Conservation (phyloP, 2,329 filamentous ascomycete species). For the Claviceps humidiphila region DNA sequence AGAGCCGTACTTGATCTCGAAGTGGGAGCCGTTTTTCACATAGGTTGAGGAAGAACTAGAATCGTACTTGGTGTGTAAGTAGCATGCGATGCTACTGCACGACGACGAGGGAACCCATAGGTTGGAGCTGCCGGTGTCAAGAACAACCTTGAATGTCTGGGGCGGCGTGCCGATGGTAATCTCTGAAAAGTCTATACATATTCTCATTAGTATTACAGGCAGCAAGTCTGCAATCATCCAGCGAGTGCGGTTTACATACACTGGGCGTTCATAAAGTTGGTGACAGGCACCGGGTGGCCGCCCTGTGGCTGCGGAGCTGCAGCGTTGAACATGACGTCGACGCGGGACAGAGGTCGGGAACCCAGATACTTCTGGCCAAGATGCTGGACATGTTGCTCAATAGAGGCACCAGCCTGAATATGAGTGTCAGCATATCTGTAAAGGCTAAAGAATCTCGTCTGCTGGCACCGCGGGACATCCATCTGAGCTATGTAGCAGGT, state of each 20-base stretch:
- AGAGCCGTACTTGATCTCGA: constrained; percentile 91
- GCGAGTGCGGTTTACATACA: constrained; percentile 46
- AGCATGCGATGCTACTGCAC: constrained; percentile 95
- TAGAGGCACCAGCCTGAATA: constrained; percentile 56
- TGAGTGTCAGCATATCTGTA: constrained; percentile 2
- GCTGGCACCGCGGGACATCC: neutral
- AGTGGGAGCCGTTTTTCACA: constrained; percentile 84
- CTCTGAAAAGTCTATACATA: constrained; percentile 74
- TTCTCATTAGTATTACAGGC: neutral
- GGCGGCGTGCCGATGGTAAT: constrained; percentile 85
- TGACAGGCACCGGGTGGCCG: constrained; percentile 74
- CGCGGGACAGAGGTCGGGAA: constrained; percentile 49
- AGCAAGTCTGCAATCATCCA: neutral
- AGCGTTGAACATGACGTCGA: constrained; percentile 69
- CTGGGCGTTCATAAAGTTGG: constrained; percentile 97
- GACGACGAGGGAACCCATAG: constrained; percentile 89
- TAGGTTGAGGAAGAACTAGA: constrained; percentile 78
- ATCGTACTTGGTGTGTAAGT: constrained; percentile 94
- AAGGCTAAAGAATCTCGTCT: neutral
- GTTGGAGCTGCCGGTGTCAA: constrained; percentile 98
- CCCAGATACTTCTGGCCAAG: constrained; percentile 97
- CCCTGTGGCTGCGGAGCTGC: constrained; percentile 50
- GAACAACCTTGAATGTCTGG: constrained; percentile 94
- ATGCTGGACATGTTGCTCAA: constrained; percentile 68
- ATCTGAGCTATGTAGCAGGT: neutral